Evolutionary conservation across 169 alveolate species (phyloP), one percentile per base, ranked within the genome.

Genomic region (Toxoplasma gondii): DNA sequence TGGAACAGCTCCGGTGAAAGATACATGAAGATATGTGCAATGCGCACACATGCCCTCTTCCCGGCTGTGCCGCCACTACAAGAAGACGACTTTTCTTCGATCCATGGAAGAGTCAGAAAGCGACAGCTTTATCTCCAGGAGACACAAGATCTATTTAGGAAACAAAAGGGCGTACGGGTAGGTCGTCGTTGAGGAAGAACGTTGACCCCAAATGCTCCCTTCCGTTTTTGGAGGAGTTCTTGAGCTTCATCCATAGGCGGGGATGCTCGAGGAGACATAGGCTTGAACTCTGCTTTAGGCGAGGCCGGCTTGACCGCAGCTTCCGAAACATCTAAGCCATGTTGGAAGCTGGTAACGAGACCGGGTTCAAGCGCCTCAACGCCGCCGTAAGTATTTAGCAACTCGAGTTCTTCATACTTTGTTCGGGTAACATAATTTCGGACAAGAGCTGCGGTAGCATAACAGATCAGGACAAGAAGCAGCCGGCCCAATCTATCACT

Each of bases 161-260:
- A 49, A 9, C 12, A 9, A 31, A 24, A 64, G 78, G 78, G 34
- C 83, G 58, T 74, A 92, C 94, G 92, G 17, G 94, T 92, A 36
- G 91, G 94, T 36, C 54, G 83, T 34, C 91, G 17, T 39, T 92
- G 91, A 10, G 94, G 94, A 36, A 92, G 84, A 9, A 39, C 58
- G 74, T 92, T 92, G 53, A n/a, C 91, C 24, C 94, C 94, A 43
- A 81, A 92, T 2, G 54, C 82, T n/a, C 54, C 54, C 64, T 54
- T 43, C 67, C 94, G 43, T 1, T 78, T 78, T 44, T 38, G 43
- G 29, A 78, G 87, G 87, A 39, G 70, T 22, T 41, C 91, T 44
- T 86, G 53, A 12, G 34, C 91, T 2, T 44, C 45, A 69, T 12
- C 74, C 38, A 39, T 9, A 24, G 36, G 74, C 34, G 44, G 58